These are phyloP conservation scores for Fimicolochytrium jonesii DNA, from an alignment of 192 early-diverging fungal genomes.

Conservation along the genomic window DNA sequence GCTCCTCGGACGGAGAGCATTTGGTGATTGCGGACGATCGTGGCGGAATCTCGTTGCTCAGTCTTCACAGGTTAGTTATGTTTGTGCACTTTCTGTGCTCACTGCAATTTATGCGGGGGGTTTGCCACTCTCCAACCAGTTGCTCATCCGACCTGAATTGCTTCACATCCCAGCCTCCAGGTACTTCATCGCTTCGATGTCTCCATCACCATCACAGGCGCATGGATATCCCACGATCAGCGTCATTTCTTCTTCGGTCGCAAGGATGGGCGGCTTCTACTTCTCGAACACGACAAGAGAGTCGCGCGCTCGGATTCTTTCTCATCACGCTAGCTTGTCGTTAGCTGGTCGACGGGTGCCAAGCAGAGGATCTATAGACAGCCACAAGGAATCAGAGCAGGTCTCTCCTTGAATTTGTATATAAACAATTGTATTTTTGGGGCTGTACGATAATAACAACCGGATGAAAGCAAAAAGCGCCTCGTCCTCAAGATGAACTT, in stretches of 20 bases:
- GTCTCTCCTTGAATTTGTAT: no score
- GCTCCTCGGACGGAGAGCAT: slow-evolving; percentile 11
- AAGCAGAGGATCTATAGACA: no score
- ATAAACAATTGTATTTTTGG: no score
- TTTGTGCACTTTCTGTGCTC: not conserved
- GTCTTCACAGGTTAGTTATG: slow-evolving; percentile 15
- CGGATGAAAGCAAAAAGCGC: no score
- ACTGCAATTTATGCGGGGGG: not conserved
- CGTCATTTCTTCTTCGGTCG: slow-evolving; percentile 32
- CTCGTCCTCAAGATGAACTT: no score
- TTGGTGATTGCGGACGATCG: slow-evolving; percentile 23
- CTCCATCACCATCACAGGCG: slow-evolving; percentile 2
- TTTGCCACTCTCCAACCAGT: no score
- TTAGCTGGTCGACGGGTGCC: no score
- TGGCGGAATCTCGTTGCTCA: slow-evolving; percentile 22
- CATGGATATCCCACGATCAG: slow-evolving; percentile 19
- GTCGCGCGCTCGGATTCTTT: no score
- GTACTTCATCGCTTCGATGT: slow-evolving; percentile 30
- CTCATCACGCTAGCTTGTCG: no score
- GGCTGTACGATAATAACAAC: no score
- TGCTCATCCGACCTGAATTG: not conserved
- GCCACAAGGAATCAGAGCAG: no score
- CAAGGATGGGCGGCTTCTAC: slow-evolving; percentile 27
- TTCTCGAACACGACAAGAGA: slow-evolving; percentile 26
- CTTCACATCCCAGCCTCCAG: slow-evolving; percentile 9